Conservation (phyloP, 2,329 filamentous ascomycete genomes). For the Arachnopeziza araneosa region DNA sequence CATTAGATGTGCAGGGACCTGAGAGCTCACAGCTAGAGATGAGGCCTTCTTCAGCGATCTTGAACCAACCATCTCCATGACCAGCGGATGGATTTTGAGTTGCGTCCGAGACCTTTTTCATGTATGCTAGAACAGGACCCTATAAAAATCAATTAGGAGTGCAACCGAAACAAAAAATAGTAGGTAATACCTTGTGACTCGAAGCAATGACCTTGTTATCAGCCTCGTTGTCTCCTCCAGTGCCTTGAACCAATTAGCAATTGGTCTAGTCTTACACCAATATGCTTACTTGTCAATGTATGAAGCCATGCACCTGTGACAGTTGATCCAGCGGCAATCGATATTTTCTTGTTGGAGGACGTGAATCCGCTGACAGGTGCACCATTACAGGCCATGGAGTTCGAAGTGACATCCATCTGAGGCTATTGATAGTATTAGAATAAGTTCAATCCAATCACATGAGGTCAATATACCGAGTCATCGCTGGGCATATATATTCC, state of each 20-base stretch:
- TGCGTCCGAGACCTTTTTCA: conserved; percentile 39
- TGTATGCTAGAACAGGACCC: conserved; percentile 40
- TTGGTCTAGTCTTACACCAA: background rate
- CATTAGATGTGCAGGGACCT: conserved; percentile 28
- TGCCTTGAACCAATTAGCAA: conserved; percentile 13
- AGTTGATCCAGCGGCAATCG: conserved; percentile 43
- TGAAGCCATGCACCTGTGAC: conserved; percentile 53
- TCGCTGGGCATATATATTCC: conserved; percentile 47
- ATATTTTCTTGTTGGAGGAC: conserved; percentile 44
- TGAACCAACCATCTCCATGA: conserved; percentile 3
- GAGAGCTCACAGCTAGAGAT: conserved; percentile 18
- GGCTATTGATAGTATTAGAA: conserved; percentile 27
- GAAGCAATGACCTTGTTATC: conserved; percentile 45
- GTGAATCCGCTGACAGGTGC: conserved; percentile 45
- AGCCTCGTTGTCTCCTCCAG: background rate
- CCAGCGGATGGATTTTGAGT: conserved; percentile 24
- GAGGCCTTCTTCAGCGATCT: conserved; percentile 34
- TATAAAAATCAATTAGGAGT: conserved; percentile 6
- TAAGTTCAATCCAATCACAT: background rate
- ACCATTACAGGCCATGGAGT: conserved; percentile 52
- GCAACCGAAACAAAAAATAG: background rate
- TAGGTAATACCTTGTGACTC: conserved; percentile 40
- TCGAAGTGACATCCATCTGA: conserved; percentile 48
- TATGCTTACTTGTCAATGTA: conserved; percentile 36
- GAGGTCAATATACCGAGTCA: conserved; percentile 36